Evolutionary conservation across 352 stramenopile species (phyloP).

Genomic region (Pythium phragmitis): DNA sequence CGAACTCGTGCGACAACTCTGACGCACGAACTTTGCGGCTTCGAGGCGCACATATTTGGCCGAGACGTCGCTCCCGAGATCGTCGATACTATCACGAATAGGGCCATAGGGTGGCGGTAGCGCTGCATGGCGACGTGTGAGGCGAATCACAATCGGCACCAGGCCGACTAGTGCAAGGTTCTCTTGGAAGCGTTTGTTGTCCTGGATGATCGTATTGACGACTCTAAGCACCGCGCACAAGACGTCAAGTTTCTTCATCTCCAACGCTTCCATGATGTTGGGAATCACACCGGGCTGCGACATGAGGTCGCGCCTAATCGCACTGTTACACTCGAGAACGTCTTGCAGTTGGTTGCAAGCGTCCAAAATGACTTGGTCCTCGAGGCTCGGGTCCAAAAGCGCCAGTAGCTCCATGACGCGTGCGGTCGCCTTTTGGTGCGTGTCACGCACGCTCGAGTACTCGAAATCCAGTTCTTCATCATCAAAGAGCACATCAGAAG

Average conservation of each 20-base stretch:
- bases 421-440: conserved; percentile 70
- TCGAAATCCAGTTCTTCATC: conserved; percentile 85
- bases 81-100: background rate
- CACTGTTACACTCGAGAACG: conserved; percentile 76
- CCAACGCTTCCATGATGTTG: conserved; percentile 92
- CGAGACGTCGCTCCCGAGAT: conserved; percentile 29
- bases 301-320: conserved; percentile 78
- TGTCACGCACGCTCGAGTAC: conserved; percentile 68
- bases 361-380: conserved; percentile 84
- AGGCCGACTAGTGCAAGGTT: conserved; percentile 90
- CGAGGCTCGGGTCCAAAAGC: conserved; percentile 81
- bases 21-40: conserved; percentile 85
- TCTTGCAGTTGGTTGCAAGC: conserved; percentile 67
- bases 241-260: conserved; percentile 90
- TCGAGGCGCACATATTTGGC: conserved; percentile 71
- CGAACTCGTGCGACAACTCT: conserved; percentile 86
- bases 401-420: conserved; percentile 77
- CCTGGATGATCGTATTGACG: conserved; percentile 89
- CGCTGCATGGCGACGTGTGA: conserved; percentile 51
- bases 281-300: conserved; percentile 90
- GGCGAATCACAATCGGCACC: conserved; percentile 90
- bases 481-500: conserved; percentile 71
- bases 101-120: background rate
- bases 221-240: conserved; percentile 83
- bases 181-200: conserved; percentile 90